These are phyloP conservation scores for Colletotrichum sp. DNA, from an alignment of 2,329 filamentous ascomycete species.

Conservation along the genomic window DNA sequence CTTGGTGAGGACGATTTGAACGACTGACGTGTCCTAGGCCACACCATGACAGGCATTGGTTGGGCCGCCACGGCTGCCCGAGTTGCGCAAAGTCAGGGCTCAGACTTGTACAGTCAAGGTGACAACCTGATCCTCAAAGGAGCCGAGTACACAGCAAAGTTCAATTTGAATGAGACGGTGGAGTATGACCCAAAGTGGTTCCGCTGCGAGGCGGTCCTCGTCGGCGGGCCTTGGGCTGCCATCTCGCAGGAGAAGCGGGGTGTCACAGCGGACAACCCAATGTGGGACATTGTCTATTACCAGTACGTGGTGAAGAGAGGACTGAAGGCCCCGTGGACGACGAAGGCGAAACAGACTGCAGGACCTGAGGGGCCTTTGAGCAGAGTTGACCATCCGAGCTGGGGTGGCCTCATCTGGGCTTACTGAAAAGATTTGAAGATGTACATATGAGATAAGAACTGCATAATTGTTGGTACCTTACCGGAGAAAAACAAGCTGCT, in stretches of 20 bases:
- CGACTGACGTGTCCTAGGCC: conserved; percentile 3
- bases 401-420: conserved; percentile 7
- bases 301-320: conserved; percentile 34
- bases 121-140: conserved; percentile 38
- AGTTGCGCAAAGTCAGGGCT: conserved; percentile 38
- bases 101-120: conserved; percentile 35
- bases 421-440: background rate
- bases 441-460: background rate
- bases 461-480: accelerated
- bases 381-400: background rate
- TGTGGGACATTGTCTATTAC: conserved; percentile 34
- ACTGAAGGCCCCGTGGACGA: conserved; percentile 15
- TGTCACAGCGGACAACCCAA: conserved; percentile 12
- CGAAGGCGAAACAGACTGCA: background rate
- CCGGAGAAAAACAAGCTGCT: accelerated
- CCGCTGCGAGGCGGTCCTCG: conserved; percentile 43
- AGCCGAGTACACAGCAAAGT: conserved; percentile 43
- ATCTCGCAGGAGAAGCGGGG: conserved; percentile 32
- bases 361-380: background rate
- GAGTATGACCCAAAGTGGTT: conserved; percentile 38
- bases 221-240: conserved; percentile 40
- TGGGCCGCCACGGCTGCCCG: conserved; percentile 40
- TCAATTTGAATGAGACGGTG: conserved; percentile 39
- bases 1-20: accelerated
- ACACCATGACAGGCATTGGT: conserved; percentile 33